Evolutionary conservation across 345 rosid species (phyloP).

Genomic region (Acer negundo): DNA sequence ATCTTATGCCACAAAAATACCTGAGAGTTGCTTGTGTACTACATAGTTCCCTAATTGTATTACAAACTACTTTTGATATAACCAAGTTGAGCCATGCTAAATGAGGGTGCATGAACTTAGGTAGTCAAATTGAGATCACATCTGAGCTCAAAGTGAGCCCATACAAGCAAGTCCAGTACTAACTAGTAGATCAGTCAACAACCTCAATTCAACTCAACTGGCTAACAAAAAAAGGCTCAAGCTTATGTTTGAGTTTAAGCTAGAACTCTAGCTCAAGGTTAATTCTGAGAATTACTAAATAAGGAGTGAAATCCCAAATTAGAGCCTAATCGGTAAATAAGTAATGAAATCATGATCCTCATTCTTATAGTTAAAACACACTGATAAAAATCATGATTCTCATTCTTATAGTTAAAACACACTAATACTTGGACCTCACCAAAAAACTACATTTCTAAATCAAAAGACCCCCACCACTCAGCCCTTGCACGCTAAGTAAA

Average conservation of each 20-base stretch:
- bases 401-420: not conserved
- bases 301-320: not conserved
- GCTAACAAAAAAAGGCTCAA: not conserved
- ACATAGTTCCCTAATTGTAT: not conserved
- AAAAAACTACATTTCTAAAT: not conserved
- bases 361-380: not conserved
- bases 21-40: not conserved
- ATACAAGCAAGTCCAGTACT: not conserved
- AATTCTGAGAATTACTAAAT: not conserved
- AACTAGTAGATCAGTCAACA: not conserved
- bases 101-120: not conserved
- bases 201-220: not conserved
- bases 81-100: too few relatives aligned
- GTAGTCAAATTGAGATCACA: not conserved
- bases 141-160: not conserved
- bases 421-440: not conserved
- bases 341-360: not conserved
- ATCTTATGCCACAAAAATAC: not conserved
- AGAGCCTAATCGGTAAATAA: not conserved
- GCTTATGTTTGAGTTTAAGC: not conserved
- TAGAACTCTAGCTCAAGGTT: conserved; percentile 1
- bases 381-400: not conserved
- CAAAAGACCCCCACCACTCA: not conserved
- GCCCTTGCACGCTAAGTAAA: not conserved
- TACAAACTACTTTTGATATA: not conserved